Evolutionary conservation across 768 basidiomycete genomes (phyloP).

Genomic region (Kwoniella mangroviensis): DNA sequence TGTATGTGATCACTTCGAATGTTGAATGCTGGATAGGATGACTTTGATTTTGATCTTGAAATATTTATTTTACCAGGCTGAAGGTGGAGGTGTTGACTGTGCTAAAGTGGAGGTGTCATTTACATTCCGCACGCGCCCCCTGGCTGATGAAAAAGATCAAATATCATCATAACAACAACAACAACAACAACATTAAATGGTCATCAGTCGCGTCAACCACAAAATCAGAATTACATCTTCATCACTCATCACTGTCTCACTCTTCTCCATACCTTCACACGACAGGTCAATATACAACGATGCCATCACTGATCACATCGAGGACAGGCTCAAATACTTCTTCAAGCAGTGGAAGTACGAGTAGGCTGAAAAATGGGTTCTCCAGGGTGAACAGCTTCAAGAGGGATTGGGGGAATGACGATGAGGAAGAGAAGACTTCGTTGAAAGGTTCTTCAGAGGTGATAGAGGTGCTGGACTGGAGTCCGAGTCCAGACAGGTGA

Average conservation of each 20-base stretch:
- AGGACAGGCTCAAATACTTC: neutral
- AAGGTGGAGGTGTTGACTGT: neutral
- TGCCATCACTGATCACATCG: constrained; percentile 25
- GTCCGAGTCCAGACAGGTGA: constrained; percentile 32
- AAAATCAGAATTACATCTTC: constrained; percentile 6
- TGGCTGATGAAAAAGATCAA: neutral
- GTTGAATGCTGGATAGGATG: neutral
- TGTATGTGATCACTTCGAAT: too few species aligned
- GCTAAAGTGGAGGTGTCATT: neutral
- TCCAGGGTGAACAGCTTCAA: constrained; percentile 50
- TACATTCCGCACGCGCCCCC: neutral
- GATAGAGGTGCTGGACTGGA: constrained; percentile 31
- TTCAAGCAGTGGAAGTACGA: neutral
- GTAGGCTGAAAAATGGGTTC: constrained; percentile 18
- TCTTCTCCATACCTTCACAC: neutral
- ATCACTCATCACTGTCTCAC: neutral
- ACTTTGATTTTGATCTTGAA: neutral
- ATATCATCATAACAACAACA: neutral
- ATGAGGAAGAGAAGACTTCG: constrained; percentile 2
- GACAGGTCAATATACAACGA: neutral
- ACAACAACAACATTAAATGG: constrained; percentile 9
- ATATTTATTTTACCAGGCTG: neutral
- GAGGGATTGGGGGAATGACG: constrained; percentile 43
- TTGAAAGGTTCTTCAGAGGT: constrained; percentile 20
- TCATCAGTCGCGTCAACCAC: constrained; percentile 27